Evolutionary conservation across 1,139 yeast genomes (phyloP).

Genomic region (Arxiozyma bovina): DNA sequence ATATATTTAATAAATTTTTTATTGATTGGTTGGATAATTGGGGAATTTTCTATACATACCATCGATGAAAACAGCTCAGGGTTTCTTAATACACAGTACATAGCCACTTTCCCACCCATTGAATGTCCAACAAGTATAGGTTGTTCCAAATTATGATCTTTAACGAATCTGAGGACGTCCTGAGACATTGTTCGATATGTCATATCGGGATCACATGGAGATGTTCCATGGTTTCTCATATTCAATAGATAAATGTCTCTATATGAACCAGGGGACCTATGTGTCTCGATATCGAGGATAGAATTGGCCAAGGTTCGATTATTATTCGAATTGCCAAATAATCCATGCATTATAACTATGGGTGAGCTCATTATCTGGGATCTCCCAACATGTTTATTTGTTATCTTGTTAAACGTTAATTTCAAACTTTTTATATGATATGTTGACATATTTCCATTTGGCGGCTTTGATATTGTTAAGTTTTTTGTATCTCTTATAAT

Average conservation of each 20-base stretch:
- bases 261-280: slow-evolving; percentile 34
- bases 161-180: slow-evolving; percentile 68
- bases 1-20: slow-evolving; percentile 62
- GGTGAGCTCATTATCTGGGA: slow-evolving; percentile 36
- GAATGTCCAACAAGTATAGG: slow-evolving; percentile 85
- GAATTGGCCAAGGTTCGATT: slow-evolving; percentile 57
- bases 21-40: slow-evolving; percentile 50
- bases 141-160: slow-evolving; percentile 35
- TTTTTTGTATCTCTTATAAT: no score
- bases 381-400: not conserved
- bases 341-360: slow-evolving; percentile 72
- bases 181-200: slow-evolving; percentile 78
- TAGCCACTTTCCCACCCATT: slow-evolving; percentile 94
- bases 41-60: slow-evolving; percentile 85
- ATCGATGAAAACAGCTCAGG: slow-evolving; percentile 58
- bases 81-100: slow-evolving; percentile 70
- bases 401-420: slow-evolving; percentile 37
- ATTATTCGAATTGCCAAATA: slow-evolving; percentile 76
- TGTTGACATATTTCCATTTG: not conserved
- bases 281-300: slow-evolving; percentile 12
- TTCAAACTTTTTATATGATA: slow-evolving; percentile 18
- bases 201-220: slow-evolving; percentile 63
- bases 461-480: not conserved
- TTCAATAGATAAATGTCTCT: slow-evolving; percentile 64
- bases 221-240: slow-evolving; percentile 83